These are phyloP conservation scores for Lecanicillium sp. DNA, from an alignment of 2,329 filamentous ascomycete species.

Conservation along the genomic window DNA sequence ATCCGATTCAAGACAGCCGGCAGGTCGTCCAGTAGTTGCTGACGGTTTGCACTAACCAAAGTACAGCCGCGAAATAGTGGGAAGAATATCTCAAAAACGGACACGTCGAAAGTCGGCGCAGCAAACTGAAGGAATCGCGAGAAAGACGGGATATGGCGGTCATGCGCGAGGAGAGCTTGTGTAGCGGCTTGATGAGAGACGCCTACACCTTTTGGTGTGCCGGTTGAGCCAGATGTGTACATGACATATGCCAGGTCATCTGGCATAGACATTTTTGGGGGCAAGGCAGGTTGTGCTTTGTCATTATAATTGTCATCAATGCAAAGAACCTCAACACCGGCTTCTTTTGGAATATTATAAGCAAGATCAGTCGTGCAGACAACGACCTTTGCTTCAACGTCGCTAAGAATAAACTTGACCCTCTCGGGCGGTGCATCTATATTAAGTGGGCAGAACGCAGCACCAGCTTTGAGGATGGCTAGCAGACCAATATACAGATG, in stretches of 20 bases:
- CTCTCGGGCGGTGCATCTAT: conserved; percentile 70
- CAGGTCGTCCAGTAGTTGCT: conserved; percentile 66
- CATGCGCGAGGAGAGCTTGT: conserved; percentile 75
- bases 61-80: conserved; percentile 67
- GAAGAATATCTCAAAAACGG: conserved; percentile 92
- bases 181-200: conserved; percentile 73
- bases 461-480: conserved; percentile 72
- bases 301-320: conserved; percentile 19
- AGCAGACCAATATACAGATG: conserved; percentile 71
- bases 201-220: conserved; percentile 78
- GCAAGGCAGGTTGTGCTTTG: not conserved
- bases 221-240: conserved; percentile 89
- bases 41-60: conserved; percentile 61
- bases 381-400: conserved; percentile 62
- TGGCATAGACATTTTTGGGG: conserved; percentile 12
- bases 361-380: conserved; percentile 50
- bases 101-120: conserved; percentile 88
- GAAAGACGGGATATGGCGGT: conserved; percentile 68
- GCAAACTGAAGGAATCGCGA: conserved; percentile 83
- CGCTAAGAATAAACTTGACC: conserved; percentile 70
- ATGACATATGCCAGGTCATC: conserved; percentile 71
- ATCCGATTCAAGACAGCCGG: conserved; percentile 56
- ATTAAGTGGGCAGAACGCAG: conserved; percentile 77
- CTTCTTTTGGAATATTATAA: conserved; percentile 27
- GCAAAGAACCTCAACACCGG: conserved; percentile 24